phyloP scores from a whole-genome alignment of 2,329 filamentous ascomycete genomes.

The Didymellaceae sp. region DNA sequence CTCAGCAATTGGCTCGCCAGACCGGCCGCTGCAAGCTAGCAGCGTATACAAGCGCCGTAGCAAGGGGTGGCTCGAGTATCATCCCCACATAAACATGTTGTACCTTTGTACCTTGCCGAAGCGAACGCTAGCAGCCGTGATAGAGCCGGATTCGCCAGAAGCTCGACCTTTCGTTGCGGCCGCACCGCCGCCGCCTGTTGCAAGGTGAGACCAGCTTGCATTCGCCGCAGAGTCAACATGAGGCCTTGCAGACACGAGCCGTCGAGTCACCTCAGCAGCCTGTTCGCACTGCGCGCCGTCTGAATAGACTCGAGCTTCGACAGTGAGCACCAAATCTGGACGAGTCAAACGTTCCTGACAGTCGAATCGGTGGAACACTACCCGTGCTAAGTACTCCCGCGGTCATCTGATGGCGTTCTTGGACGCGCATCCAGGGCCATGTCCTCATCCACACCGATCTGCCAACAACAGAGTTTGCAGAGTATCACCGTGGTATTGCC shows the following conservation, averaged over 20 bases:
- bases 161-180: neutral
- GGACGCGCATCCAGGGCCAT: constrained; percentile 12
- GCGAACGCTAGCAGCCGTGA: constrained; percentile 44
- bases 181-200: constrained; percentile 4
- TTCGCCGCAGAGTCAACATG: constrained; percentile 5
- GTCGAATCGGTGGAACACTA: constrained; percentile 17
- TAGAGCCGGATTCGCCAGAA: constrained; percentile 20
- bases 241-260: constrained; percentile 17
- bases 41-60: constrained; percentile 38
- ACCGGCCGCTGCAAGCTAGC: constrained; percentile 38
- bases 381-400: constrained; percentile 14
- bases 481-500: constrained; percentile 4
- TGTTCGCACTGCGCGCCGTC: neutral
- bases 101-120: constrained; percentile 51
- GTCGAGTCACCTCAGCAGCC: neutral
- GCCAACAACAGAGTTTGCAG: constrained; percentile 5
- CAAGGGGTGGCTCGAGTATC: constrained; percentile 45
- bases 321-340: constrained; percentile 2
- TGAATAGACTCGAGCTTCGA: constrained; percentile 6
- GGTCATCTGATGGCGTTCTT: constrained; percentile 20
- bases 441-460: constrained; percentile 5
- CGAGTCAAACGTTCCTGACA: constrained; percentile 15
- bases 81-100: constrained; percentile 40
- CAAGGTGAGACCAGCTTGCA: constrained; percentile 17
- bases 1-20: constrained; percentile 33